Percentiles rank a stretch among this genome's conserved stretches.
phyloP scores from a whole-genome alignment of 176 grass and related monocot species.

The Musa beccarii region DNA sequence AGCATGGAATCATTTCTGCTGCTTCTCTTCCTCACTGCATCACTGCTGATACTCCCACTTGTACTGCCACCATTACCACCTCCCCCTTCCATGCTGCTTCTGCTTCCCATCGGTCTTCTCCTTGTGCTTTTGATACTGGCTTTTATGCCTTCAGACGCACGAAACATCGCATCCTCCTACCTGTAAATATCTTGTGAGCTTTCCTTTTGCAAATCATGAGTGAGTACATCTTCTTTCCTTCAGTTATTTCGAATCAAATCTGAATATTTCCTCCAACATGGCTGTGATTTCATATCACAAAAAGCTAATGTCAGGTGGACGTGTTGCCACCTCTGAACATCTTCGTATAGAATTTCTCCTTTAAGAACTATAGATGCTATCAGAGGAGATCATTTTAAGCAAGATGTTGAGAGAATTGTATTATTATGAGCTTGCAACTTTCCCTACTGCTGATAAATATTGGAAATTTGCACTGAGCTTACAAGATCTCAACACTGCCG shows the following conservation, averaged over 20 bases:
- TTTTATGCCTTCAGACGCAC: slow-evolving; percentile 52
- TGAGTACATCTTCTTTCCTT: neutral
- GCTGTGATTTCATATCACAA: neutral
- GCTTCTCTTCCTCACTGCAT: slow-evolving; percentile 37
- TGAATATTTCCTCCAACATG: neutral
- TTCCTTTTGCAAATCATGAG: neutral
- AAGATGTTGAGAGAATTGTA: no score
- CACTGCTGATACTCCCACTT: slow-evolving; percentile 56
- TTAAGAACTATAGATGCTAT: no score
- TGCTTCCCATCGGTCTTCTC: slow-evolving; percentile 53
- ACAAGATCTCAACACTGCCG: neutral
- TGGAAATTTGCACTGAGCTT: neutral
- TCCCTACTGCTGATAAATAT: no score
- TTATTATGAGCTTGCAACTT: no score
- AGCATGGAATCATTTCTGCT: slow-evolving; percentile 38
- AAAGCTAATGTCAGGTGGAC: neutral
- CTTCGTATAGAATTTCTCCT: no score
- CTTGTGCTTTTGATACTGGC: slow-evolving; percentile 45
- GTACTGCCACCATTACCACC: slow-evolving; percentile 67
- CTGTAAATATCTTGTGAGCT: slow-evolving; percentile 30
- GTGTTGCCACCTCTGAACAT: no score
- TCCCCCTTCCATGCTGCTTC: slow-evolving; percentile 49
- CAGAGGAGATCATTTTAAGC: no score
- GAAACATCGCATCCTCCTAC: slow-evolving; percentile 41
- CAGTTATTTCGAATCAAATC: neutral